Conservation (phyloP, 2,329 filamentous ascomycete species). For the Hortaea sp. region DNA sequence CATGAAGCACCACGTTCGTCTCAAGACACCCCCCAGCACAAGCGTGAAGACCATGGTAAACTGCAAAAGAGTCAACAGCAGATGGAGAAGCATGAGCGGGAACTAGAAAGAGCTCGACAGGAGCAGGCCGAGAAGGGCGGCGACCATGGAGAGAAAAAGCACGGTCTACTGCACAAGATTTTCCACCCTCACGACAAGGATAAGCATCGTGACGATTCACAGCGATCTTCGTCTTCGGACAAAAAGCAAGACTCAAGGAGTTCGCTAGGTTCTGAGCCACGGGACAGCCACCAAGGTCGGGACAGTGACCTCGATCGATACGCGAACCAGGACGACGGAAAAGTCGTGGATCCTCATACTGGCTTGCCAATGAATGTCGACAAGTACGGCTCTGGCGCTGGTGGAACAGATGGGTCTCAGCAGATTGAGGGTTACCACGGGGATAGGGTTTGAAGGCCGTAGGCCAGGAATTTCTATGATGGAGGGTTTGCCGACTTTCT, state of each 20-base stretch:
- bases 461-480: not conserved
- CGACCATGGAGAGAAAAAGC: conserved; percentile 29
- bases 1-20: not conserved
- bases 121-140: conserved; percentile 11
- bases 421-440: conserved; percentile 20
- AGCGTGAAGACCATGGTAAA: conserved; percentile 21
- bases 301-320: not conserved
- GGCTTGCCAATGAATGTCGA: conserved; percentile 32
- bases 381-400: conserved; percentile 27
- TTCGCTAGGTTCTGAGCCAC: not conserved
- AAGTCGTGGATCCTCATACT: conserved; percentile 29
- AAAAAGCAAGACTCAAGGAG: not conserved
- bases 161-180: conserved; percentile 17
- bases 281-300: not conserved
- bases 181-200: conserved; percentile 16
- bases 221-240: not conserved
- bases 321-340: conserved; percentile 6
- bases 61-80: conserved; percentile 26
- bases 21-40: not conserved
- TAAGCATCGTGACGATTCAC: conserved; percentile 4
- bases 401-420: conserved; percentile 27
- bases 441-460: not conserved
- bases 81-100: conserved; percentile 12
- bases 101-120: conserved; percentile 19
- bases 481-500: no score